Base-by-base conservation (phyloP, 768 basidiomycete genomes). In the Cystofilobasidium bisporidii region DNA sequence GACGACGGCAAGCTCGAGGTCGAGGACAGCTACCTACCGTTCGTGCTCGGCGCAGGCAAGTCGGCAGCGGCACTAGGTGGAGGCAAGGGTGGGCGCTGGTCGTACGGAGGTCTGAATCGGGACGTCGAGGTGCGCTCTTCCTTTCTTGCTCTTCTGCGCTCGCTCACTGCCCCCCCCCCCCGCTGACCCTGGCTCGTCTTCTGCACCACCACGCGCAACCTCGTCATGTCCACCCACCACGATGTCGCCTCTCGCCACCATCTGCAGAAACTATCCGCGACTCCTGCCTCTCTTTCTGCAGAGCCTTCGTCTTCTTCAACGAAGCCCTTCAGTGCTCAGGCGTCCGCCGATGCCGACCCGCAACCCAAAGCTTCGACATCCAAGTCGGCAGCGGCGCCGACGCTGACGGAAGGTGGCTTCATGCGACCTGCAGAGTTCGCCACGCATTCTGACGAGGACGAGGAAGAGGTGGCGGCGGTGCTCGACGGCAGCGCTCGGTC, bases 51-150 rank as follows among this genome's bases (percentile, higher is more conserved):
- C 5, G 26, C 11, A 6, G 30, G 33, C 5, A 32, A 12, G 43
- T 8, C 43, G 43, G 50, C 50, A 3, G 30, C 74, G 77, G 8
- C 82, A 83, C 32, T 82, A 82, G 17, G 79, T 75, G 69, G 75
- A 89, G 87, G 89, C 87, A 91, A 76, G 32, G 65, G 65, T 3
- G 65, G 65, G 8, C n/a, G 65, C 24, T 38, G 65, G 56, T 61
- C 58, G 47, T 66, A 60, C 14, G 65, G 65, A 82, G 88, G 64
- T 83, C 87, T 62, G 89, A 91, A 78, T 79, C 87, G 82, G 87
- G 91, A 86, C 20, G 70, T 74, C 41, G 72, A 70, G 32, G 65
- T 63, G 50, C 53, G 64, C 55, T 32, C 26, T n/a, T 41, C 30
- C 48, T 4, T 32, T 53, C 26, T 26, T 26, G n/a, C 20, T 22